A percentile compares a stretch with the other conserved stretches of the same genome.
Evolutionary conservation across 306 rosid species (phyloP).

Genomic region (Adenanthera pavonina): DNA sequence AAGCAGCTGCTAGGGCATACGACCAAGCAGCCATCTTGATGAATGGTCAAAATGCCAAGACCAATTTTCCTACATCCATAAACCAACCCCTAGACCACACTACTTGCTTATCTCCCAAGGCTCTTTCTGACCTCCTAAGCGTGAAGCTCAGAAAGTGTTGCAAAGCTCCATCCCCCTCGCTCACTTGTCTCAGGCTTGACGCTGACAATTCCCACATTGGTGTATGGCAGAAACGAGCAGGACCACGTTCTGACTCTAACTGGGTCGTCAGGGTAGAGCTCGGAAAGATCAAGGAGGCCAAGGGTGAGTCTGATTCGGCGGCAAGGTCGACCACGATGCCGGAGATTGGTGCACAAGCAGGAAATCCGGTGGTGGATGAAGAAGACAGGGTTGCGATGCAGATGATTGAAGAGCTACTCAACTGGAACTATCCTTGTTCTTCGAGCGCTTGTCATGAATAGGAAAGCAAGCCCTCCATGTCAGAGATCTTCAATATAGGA

Average conservation of each 20-base stretch:
- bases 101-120: constrained; percentile 63
- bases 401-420: constrained; percentile 94
- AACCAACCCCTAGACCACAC: constrained; percentile 39
- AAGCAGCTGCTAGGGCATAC: constrained; percentile 96
- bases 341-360: constrained; percentile 29
- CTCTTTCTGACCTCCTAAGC: constrained; percentile 82
- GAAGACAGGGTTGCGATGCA: constrained; percentile 88
- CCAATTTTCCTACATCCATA: constrained; percentile 67
- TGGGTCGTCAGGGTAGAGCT: constrained; percentile 98
- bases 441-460: constrained; percentile 39
- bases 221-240: constrained; percentile 93
- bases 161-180: constrained; percentile 90
- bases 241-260: constrained; percentile 71
- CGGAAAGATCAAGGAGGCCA: constrained; percentile 59
- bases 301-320: constrained; percentile 4
- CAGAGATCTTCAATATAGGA: constrained; percentile 34
- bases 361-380: constrained; percentile 46
- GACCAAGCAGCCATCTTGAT: constrained; percentile 95
- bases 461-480: constrained; percentile 31
- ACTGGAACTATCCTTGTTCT: constrained; percentile 68
- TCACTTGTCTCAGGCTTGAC: constrained; percentile 91
- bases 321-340: not conserved
- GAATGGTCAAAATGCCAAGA: constrained; percentile 95
- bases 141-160: constrained; percentile 86
- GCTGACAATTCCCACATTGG: constrained; percentile 94